phyloP scores from a whole-genome alignment of 768 basidiomycete species.

The Trametes punicea region DNA sequence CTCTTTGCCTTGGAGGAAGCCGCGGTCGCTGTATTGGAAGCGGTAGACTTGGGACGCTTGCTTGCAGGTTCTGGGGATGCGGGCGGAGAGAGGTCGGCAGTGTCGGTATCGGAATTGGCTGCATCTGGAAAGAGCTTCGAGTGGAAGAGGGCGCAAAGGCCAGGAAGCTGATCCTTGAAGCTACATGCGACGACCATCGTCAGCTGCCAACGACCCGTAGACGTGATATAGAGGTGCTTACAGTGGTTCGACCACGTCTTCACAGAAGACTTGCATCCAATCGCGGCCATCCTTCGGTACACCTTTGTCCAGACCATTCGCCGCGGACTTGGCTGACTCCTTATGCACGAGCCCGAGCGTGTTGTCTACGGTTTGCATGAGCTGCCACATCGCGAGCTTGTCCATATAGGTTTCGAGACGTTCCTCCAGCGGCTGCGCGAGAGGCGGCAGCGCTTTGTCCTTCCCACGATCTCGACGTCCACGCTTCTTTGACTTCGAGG shows the following conservation, averaged over 20 bases:
- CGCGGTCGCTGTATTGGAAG: constrained; percentile 10
- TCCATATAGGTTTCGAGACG: constrained; percentile 73
- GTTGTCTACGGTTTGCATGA: constrained; percentile 40
- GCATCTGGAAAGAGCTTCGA: constrained; percentile 65
- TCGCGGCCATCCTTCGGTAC: constrained; percentile 37
- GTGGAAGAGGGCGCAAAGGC: constrained; percentile 53
- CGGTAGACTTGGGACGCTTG: constrained; percentile 15
- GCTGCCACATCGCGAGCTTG: constrained; percentile 75
- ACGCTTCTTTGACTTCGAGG: constrained; percentile 23
- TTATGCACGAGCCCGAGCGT: neutral
- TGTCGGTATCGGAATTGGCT: constrained; percentile 46
- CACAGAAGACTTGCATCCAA: constrained; percentile 74
- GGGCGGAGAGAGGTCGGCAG: constrained; percentile 16
- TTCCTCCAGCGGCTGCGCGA: constrained; percentile 38
- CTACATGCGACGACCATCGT: constrained; percentile 35
- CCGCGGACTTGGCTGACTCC: constrained; percentile 22
- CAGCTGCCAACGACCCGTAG: constrained; percentile 9
- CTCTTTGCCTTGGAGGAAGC: neutral
- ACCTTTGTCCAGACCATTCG: constrained; percentile 19
- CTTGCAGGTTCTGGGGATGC: constrained; percentile 16
- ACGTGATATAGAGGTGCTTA: constrained; percentile 33
- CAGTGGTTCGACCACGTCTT: constrained; percentile 63
- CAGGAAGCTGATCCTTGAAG: constrained; percentile 52
- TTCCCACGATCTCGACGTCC: constrained; percentile 25
- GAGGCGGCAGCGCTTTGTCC: constrained; percentile 8